Conservation (phyloP, 2,329 filamentous ascomycete species). For the Cadophora luteo-olivacea region DNA sequence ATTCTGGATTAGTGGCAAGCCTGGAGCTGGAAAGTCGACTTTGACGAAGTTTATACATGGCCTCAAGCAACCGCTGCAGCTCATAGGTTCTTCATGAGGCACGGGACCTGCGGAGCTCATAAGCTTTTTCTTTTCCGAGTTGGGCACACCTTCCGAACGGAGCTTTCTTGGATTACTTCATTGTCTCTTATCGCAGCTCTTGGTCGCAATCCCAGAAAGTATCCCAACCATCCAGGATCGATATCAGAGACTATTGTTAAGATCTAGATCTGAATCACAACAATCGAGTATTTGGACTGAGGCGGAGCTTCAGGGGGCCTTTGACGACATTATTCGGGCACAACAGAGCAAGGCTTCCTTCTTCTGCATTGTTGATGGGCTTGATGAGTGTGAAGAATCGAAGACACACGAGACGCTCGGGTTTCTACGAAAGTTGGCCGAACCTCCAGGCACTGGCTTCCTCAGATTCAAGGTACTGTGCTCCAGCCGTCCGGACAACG, state of each 20-base stretch:
- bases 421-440: not conserved
- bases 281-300: not conserved
- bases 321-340: not conserved
- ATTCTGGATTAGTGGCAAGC: not conserved
- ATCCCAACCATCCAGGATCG: not conserved
- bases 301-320: not conserved
- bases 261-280: not conserved
- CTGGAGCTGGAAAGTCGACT: not conserved
- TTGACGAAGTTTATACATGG: not conserved
- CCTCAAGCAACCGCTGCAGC: not conserved
- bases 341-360: not conserved
- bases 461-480: not conserved
- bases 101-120: not conserved
- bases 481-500: not conserved
- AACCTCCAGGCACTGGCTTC: not conserved
- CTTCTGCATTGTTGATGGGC: not conserved
- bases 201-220: not conserved
- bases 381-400: not conserved
- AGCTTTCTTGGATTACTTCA: constrained; percentile 1
- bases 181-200: not conserved
- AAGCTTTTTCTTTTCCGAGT: constrained; percentile 6
- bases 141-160: not conserved
- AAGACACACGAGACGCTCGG: not conserved
- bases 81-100: not conserved
- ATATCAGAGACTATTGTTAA: not conserved